Percentiles rank a stretch among this genome's conserved stretches.
These are phyloP conservation scores for Aspergillus latus DNA, from an alignment of 2,329 filamentous ascomycete genomes.

Conservation along the genomic window DNA sequence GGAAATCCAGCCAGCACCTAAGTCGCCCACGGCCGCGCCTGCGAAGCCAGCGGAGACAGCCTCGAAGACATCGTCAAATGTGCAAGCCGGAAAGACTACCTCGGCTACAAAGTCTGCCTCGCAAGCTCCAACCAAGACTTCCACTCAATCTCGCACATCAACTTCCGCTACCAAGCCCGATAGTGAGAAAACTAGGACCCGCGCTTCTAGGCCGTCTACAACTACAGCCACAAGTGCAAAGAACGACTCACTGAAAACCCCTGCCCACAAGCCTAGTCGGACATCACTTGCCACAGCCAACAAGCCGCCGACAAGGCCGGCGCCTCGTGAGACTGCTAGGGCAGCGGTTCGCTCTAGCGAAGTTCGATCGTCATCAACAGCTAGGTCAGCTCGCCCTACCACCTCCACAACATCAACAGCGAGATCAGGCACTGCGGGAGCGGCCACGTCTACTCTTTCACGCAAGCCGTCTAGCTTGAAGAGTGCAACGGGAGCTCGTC, in stretches of 20 bases:
- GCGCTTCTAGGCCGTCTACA: conserved; percentile 28
- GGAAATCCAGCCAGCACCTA: conserved; percentile 18
- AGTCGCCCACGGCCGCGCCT: conserved; percentile 9
- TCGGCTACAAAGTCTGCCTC: conserved; percentile 16
- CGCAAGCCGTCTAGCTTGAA: conserved; percentile 41
- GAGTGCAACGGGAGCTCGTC: conserved; percentile 24
- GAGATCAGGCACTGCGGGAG: conserved; percentile 24
- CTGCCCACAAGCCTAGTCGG: conserved; percentile 34
- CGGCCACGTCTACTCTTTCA: conserved; percentile 25
- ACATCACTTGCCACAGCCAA: conserved; percentile 30
- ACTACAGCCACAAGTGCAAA: conserved; percentile 26
- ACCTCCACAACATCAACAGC: conserved; percentile 43
- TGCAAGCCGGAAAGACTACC: conserved; percentile 29
- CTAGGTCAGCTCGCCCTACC: conserved; percentile 41
- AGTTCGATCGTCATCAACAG: conserved; percentile 41
- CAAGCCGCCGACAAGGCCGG: conserved; percentile 29
- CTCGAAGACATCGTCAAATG: conserved; percentile 35
- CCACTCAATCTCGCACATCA: conserved; percentile 22
- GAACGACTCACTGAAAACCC: conserved; percentile 30
- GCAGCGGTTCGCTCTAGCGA: conserved; percentile 29
- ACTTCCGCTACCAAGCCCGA: conserved; percentile 24
- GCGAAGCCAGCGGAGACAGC: conserved; percentile 27
- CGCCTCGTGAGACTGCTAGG: conserved; percentile 30
- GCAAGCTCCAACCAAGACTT: conserved; percentile 27
- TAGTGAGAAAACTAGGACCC: conserved; percentile 21